Conservation (phyloP, 2,329 filamentous ascomycete genomes). For the Emericellopsis atlantica region DNA sequence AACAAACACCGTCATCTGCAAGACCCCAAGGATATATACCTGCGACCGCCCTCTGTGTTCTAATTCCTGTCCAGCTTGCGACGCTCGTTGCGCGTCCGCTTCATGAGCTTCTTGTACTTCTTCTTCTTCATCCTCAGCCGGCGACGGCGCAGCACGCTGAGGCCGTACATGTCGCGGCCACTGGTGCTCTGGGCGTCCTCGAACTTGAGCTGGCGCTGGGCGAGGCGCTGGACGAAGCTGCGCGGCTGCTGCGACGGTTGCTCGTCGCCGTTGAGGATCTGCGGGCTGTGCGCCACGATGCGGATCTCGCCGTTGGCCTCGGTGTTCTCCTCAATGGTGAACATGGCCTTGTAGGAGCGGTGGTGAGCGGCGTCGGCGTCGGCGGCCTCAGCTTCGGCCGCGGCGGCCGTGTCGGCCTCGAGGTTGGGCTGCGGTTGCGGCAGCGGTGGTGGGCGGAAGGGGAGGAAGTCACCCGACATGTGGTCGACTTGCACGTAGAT, state of each 20-base stretch:
- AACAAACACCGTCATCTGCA: too few species aligned
- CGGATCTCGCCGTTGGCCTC: slow-evolving; percentile 46
- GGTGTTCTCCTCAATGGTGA: slow-evolving; percentile 55
- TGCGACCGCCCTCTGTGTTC: slow-evolving; percentile 5
- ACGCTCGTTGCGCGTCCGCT: slow-evolving; percentile 75
- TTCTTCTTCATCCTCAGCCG: slow-evolving; percentile 99
- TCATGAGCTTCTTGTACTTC: slow-evolving; percentile 99
- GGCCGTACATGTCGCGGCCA: slow-evolving; percentile 55
- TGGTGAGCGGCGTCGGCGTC: slow-evolving; percentile 27
- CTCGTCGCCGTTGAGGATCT: slow-evolving; percentile 33
- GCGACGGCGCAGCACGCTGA: slow-evolving; percentile 84
- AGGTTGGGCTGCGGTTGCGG: slow-evolving; percentile 46
- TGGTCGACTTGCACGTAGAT: slow-evolving; percentile 56
- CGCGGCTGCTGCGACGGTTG: slow-evolving; percentile 19
- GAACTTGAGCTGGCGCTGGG: slow-evolving; percentile 47
- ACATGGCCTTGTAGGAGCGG: slow-evolving; percentile 49
- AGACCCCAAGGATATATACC: not conserved
- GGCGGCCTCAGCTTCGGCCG: slow-evolving; percentile 18
- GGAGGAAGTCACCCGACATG: slow-evolving; percentile 58
- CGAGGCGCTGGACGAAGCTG: slow-evolving; percentile 61
- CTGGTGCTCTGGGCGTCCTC: slow-evolving; percentile 38
- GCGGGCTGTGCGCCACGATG: slow-evolving; percentile 47
- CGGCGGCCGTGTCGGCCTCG: slow-evolving; percentile 17
- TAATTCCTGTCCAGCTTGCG: slow-evolving; percentile 66
- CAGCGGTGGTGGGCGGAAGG: slow-evolving; percentile 75